These are phyloP conservation scores for Colletotrichum paranaense DNA, from an alignment of 2,329 filamentous ascomycete genomes.

Conservation along the genomic window DNA sequence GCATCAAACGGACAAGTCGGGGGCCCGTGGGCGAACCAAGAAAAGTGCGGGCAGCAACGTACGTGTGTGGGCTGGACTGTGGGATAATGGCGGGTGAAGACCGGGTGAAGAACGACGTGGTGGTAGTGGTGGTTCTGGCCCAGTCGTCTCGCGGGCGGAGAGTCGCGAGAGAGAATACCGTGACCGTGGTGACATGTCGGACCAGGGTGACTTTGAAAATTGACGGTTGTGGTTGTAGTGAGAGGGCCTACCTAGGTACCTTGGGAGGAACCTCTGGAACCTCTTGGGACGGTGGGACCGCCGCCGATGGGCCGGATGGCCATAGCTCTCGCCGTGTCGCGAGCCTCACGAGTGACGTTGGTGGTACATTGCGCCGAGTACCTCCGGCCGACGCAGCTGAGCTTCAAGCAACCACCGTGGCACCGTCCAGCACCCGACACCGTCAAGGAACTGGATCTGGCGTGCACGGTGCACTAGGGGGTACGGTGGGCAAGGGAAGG, in stretches of 20 bases:
- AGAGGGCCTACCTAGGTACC: no score
- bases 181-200: not conserved
- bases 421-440: no score
- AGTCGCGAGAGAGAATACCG: constrained; percentile 3
- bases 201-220: not conserved
- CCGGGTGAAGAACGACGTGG: not conserved
- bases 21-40: constrained; percentile 33
- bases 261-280: not conserved
- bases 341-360: not conserved
- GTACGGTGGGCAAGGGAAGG: not conserved
- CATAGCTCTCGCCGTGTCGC: not conserved
- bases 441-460: not conserved
- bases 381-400: not conserved
- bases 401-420: not conserved
- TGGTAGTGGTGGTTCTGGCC: constrained; percentile 10
- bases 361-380: constrained; percentile 9
- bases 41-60: constrained; percentile 27
- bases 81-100: constrained; percentile 12
- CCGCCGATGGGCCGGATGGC: not conserved
- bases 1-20: constrained; percentile 29
- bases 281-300: not conserved
- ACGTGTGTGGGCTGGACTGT: constrained; percentile 19
- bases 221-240: no score
- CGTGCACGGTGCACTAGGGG: not conserved
- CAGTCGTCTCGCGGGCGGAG: not conserved